These are phyloP conservation scores for Zygotorulaspora florentina DNA, from an alignment of 805 yeast species.

Conservation along the genomic window DNA sequence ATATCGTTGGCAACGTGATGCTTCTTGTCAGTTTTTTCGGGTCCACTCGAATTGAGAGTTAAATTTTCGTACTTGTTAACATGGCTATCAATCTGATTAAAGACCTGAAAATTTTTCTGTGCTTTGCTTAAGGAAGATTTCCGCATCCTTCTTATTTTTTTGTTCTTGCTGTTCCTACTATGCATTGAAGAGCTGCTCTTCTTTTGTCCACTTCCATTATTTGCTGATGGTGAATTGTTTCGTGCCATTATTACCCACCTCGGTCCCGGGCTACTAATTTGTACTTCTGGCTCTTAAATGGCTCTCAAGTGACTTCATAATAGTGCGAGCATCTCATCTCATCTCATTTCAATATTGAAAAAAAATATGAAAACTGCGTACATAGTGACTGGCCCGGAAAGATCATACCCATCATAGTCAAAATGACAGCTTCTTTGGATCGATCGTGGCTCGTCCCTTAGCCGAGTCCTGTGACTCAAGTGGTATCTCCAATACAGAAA, in stretches of 20 bases:
- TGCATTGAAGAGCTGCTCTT: conserved; percentile 8
- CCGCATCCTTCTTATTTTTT: conserved; percentile 24
- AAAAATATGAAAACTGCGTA: conserved; percentile 4
- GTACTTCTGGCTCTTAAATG: neutral
- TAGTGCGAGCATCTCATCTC: conserved; percentile 3
- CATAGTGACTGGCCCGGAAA: conserved; percentile 2
- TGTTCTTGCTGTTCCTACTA: conserved; percentile 8
- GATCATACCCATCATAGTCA: neutral
- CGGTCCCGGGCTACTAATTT: neutral
- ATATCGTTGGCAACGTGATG: conserved; percentile 10
- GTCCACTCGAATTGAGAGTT: conserved; percentile 9
- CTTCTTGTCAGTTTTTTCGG: conserved; percentile 4
- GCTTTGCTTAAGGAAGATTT: conserved; percentile 33
- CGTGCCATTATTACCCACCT: conserved; percentile 6
- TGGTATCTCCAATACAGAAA: too few species aligned
- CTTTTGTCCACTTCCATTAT: conserved; percentile 4
- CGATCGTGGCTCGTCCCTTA: too few species aligned
- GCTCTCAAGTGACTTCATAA: neutral
- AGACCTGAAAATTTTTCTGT: conserved; percentile 29
- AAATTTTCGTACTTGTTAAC: conserved; percentile 31
- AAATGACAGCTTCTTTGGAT: too few species aligned
- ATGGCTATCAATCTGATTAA: conserved; percentile 24
- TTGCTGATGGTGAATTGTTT: conserved; percentile 7
- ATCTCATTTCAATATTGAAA: conserved; percentile 2
- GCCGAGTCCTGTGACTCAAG: too few species aligned